Conservation (phyloP, 2,329 filamentous ascomycete species). For the Coccinonectria pachysandricola region DNA sequence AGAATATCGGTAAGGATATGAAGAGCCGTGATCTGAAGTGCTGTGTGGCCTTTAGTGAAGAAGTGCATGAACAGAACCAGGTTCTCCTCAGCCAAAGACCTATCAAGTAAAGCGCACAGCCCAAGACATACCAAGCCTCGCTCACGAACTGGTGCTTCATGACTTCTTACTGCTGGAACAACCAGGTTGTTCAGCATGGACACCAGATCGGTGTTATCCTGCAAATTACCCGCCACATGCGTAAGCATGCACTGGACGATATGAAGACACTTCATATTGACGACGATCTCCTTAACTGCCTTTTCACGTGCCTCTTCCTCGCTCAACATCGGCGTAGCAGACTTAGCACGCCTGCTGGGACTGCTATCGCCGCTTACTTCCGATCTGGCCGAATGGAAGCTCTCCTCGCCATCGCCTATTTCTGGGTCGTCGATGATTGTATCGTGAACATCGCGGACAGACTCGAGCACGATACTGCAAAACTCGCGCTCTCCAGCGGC, state of each 20-base stretch:
- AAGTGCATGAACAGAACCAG: slow-evolving; percentile 90
- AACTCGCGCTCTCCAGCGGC: slow-evolving; percentile 70
- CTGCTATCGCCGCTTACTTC: slow-evolving; percentile 63
- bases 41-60: slow-evolving; percentile 84
- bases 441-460: slow-evolving; percentile 93
- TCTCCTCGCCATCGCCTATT: slow-evolving; percentile 52
- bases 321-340: slow-evolving; percentile 33
- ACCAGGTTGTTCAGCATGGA: slow-evolving; percentile 98
- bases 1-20: slow-evolving; percentile 92
- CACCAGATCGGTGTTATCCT: slow-evolving; percentile 83
- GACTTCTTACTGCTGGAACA: slow-evolving; percentile 85
- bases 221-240: slow-evolving; percentile 79
- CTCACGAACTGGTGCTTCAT: slow-evolving; percentile 87
- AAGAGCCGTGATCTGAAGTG: slow-evolving; percentile 78
- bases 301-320: slow-evolving; percentile 62
- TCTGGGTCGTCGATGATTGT: slow-evolving; percentile 68
- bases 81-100: slow-evolving; percentile 86
- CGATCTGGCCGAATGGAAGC: slow-evolving; percentile 88
- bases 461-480: slow-evolving; percentile 78
- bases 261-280: slow-evolving; percentile 97
- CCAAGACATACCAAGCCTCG: slow-evolving; percentile 82
- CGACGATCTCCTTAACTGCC: slow-evolving; percentile 81
- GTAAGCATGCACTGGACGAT: slow-evolving; percentile 97
- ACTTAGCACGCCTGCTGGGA: slow-evolving; percentile 36
- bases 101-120: slow-evolving; percentile 82